Evolutionary conservation across 2,329 filamentous ascomycete genomes (phyloP), one percentile per base, ranked within the genome.

Genomic region (Alternaria dauci): DNA sequence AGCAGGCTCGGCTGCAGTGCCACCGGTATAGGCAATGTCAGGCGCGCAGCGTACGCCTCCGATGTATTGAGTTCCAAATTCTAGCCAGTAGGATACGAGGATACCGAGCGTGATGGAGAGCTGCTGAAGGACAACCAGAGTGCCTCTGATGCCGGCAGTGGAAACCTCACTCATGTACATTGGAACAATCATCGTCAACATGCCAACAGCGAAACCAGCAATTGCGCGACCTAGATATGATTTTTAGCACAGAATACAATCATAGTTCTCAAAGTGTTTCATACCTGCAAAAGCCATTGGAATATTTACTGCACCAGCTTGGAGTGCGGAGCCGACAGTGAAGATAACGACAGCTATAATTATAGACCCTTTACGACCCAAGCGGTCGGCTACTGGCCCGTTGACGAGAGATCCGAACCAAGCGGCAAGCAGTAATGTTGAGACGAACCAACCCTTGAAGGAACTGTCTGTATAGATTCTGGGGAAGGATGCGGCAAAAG

Each of bases 11-110:
- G 68, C 64, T 0, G 71, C 28, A 0, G 78, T 83, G 41, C 80
- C 82, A 8, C 81, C 83, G 2, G 79, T 80, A 63, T 84, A 84
- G 0, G 81, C 78, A 5, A 83, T 79, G 23, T 79, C 74, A 1
- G 83, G 82, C 5, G 81, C 81, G 75, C 85, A 86, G 5, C 81
- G 66, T 23, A 59, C 57, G 3, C 68, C 66, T 8, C 66, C 63
- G 8, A 70, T 70, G 23, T 70, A 70, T 50, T 68, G 66, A 16
- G 66, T 69, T 3, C 66, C 66, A 2, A 62, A 70, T 12, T 69
- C 66, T 11, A 70, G 62, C 68, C 65, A 69, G 44, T 68, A 69
- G 7, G 62, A 66, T 30, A 70, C 55, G 3, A 69, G 59, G 16
- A 69, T 68, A 39, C 68, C 66, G 4, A 69, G 65, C 0, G 66